Evolutionary conservation across 2,329 filamentous ascomycete species (phyloP), one percentile per base, ranked within the genome.

Genomic region (Fusarium sarcochroum): DNA sequence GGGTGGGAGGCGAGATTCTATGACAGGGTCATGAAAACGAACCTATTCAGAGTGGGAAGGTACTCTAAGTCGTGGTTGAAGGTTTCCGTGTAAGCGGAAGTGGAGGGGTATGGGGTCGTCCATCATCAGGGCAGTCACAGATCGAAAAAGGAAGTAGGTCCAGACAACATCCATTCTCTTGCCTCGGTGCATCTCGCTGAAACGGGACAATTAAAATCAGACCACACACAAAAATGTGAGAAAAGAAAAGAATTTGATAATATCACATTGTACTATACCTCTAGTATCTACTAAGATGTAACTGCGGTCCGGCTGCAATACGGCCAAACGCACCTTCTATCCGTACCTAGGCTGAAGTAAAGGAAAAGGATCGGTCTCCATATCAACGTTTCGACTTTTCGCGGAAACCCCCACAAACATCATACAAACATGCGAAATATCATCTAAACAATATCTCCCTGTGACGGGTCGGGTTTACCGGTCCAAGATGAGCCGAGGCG

Each of bases 81-180:
- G 37, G 53, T 51, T 41, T 64, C 59, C 46, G 61, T 64, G 30
- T 59, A 59, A 47, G 66, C 59, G 66, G 66, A 51, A 58, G 37
- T 48, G 54, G 63, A 58, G 55, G 53, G 55, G 58, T 54, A 63
- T 50, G 52, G 45, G 61, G 59, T 65, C 51, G 51, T 21, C 40
- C 32, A 35, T 46, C 57, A 30, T 30, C 27, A 30, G 27, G 27
- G 27, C 27, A 72, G 69, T 68, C 56, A 50, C 54, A 37, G 45
- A 69, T 71, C 72, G n/a, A 73, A 74, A 74, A 49, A 38, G 72
- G 72, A 72, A 74, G 56, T 72, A 68, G 70, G 53, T 65, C 72
- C 70, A 55, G 60, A 71, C 68, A 57, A 69, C 55, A 64, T 53
- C 60, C 51, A 55, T 65, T 59, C 61, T 63, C 54, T 44, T 63